Conservation (phyloP, 2,329 filamentous ascomycete species). For the Sporothrix curviconia region DNA sequence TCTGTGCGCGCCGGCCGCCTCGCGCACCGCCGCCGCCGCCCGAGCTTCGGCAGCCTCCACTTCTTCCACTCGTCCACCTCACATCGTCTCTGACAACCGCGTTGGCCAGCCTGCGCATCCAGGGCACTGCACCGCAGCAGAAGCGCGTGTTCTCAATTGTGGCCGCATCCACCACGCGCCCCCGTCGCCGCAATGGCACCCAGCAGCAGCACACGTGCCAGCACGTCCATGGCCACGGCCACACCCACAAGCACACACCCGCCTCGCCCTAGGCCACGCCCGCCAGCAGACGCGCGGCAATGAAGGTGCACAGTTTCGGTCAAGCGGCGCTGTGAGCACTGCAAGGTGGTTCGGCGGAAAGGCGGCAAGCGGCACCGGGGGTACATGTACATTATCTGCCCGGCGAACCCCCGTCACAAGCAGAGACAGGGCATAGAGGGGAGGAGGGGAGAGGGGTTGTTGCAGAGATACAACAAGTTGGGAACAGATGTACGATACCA, state of each 20-base stretch:
- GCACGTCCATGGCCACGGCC: conserved; percentile 12
- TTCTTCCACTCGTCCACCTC: neutral
- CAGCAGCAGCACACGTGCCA: conserved; percentile 7
- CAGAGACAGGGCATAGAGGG: conserved; percentile 62
- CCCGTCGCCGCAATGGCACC: neutral
- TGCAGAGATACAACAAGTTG: too few relatives aligned
- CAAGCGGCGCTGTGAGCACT: conserved; percentile 6
- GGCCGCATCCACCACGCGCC: conserved; percentile 4
- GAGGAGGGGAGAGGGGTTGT: neutral
- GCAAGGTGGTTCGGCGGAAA: conserved; percentile 72
- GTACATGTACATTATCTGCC: conserved; percentile 83
- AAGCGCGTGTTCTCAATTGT: conserved; percentile 15
- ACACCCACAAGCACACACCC: neutral
- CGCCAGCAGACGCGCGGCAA: conserved; percentile 69
- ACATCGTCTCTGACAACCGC: conserved; percentile 4
- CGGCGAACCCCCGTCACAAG: conserved; percentile 90
- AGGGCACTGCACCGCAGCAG: conserved; percentile 4
- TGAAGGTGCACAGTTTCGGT: conserved; percentile 95
- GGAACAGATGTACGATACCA: conserved; percentile 14
- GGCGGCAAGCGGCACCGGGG: conserved; percentile 61
- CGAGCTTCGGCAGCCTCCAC: neutral
- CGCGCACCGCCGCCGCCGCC: neutral
- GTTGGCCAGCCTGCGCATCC: conserved; percentile 14
- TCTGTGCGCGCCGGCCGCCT: neutral
- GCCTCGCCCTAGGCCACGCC: too few relatives aligned